Base-by-base conservation (phyloP, 2,329 filamentous ascomycete genomes). In the Epichloe uncinata region DNA sequence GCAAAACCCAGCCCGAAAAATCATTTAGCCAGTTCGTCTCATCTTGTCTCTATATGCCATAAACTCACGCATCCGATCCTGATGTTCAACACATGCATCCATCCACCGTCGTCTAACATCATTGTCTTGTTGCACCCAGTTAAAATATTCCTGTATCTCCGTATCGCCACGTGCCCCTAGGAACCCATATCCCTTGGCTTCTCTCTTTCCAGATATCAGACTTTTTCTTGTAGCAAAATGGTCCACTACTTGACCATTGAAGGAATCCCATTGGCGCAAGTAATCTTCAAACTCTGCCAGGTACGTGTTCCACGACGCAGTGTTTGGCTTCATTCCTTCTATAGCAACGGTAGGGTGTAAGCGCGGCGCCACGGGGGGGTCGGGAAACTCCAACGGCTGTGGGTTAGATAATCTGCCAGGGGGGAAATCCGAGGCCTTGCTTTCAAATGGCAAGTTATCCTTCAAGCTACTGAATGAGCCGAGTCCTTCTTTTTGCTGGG, bases 91-190 rank as follows among this genome's bases (percentile, higher is more conserved):
- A 53, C 75, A 78, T 7, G 78, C 78, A 8, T 73, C 63, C 33
- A 66, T 66, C 82, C 84, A 87, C 50, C 75, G 73, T 58, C 71
- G 71, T 50, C 81, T 70, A 5, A 86, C 77, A 45, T 71, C 69
- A 54, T 79, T 74, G 59, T 89, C 85, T 63, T 86, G 78, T 55
- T 77, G 74, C 50, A 84, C 65, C 61, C 77, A 78, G 37, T 67
- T 67, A 51, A 79, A 62, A 60, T 88, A 88, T 50, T 76, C 73
- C 15, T 69, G 61, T 22, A 82, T 70, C 0, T 76, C 79, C 1
- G 57, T 54, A 38, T 74, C 67, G 22, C 72, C 63, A 1, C 62
- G 61, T 8, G 64, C 58, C 33, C 66, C 66, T 16, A 79, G 60
- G 63, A 76, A 79, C 1, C 58, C 59, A 40, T 68, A 66, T 11